A percentile compares a stretch with the other conserved stretches of the same genome.
Evolutionary conservation across 2,329 filamentous ascomycete genomes (phyloP).

Genomic region (Diaporthe sp.): DNA sequence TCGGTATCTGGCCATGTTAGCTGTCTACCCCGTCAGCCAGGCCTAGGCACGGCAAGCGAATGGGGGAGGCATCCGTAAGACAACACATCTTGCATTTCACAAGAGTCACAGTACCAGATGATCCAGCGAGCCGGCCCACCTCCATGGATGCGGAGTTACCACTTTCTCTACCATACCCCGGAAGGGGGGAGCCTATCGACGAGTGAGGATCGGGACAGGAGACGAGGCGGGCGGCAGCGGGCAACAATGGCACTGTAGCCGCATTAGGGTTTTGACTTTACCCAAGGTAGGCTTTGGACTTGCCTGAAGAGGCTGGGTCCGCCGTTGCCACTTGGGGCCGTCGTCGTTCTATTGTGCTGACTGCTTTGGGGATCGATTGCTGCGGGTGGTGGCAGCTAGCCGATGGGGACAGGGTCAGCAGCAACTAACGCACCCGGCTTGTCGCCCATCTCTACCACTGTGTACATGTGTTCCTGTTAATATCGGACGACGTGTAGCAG

Average conservation of each 20-base stretch:
- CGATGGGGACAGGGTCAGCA: background rate
- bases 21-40: background rate
- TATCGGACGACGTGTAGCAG: background rate
- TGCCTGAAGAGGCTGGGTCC: conserved; percentile 26
- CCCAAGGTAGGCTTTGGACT: conserved; percentile 16
- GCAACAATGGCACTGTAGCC: conserved; percentile 1
- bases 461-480: background rate
- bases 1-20: background rate
- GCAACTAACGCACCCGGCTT: background rate
- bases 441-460: background rate
- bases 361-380: conserved; percentile 13
- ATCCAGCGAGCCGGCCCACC: conserved; percentile 34
- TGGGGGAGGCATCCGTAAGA: conserved; percentile 31
- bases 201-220: conserved; percentile 15
- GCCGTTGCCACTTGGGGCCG: conserved; percentile 26
- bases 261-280: conserved; percentile 28
- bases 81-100: conserved; percentile 37
- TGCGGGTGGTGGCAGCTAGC: conserved; percentile 5
- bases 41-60: conserved; percentile 17
- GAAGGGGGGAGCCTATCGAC: background rate
- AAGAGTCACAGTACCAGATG: conserved; percentile 37
- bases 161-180: conserved; percentile 4
- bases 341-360: conserved; percentile 21
- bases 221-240: conserved; percentile 10
- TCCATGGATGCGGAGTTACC: conserved; percentile 26